A percentile compares a stretch with the other conserved stretches of the same genome.
These are phyloP conservation scores for Geoglossum glabrum DNA, from an alignment of 495 filamentous ascomycete genomes.

Conservation along the genomic window DNA sequence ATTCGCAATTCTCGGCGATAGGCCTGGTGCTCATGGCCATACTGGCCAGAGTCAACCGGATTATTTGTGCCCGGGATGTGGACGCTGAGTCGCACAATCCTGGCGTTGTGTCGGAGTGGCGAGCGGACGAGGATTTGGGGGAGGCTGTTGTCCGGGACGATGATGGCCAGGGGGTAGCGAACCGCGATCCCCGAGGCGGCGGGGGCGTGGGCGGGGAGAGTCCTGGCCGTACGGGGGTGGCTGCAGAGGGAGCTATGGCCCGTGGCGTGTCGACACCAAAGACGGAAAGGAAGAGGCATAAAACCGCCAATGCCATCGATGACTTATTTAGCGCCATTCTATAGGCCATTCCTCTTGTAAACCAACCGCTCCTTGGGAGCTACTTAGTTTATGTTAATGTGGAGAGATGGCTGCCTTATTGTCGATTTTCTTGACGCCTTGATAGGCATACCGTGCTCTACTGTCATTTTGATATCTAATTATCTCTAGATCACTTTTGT, in stretches of 20 bases:
- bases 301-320: neutral
- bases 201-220: neutral
- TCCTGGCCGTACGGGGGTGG: neutral
- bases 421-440: neutral
- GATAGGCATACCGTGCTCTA: neutral
- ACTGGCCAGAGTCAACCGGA: constrained; percentile 31
- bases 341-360: neutral
- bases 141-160: neutral
- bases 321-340: constrained; percentile 1
- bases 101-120: neutral
- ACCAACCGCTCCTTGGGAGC: neutral
- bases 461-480: neutral
- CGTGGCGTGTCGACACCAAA: neutral
- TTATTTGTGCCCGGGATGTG: neutral
- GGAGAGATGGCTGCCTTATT: neutral
- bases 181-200: no score
- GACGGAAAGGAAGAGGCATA: constrained; percentile 1
- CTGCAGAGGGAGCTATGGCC: neutral
- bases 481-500: neutral
- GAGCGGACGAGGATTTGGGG: neutral
- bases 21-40: constrained; percentile 52
- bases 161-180: neutral
- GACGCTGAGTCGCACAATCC: neutral
- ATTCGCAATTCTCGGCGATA: constrained; percentile 57
- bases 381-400: neutral